Percentiles rank a stretch among this genome's conserved stretches.
phyloP scores from a whole-genome alignment of 2,329 filamentous ascomycete species.

The Sporothrix inflata region DNA sequence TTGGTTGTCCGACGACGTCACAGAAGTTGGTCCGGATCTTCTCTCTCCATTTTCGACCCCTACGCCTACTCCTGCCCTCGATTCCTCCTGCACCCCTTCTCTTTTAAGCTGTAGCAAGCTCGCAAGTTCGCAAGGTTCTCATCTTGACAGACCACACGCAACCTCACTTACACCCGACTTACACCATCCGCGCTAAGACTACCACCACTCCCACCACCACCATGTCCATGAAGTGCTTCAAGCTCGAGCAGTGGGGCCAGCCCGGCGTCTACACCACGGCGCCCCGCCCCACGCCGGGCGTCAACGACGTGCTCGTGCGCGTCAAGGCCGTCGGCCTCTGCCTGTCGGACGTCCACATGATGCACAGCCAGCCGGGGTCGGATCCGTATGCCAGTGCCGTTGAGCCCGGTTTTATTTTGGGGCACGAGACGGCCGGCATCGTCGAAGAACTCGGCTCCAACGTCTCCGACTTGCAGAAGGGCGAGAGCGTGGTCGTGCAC shows the following conservation, averaged over 20 bases:
- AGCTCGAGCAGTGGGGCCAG: slow-evolving; percentile 13
- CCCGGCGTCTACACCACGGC: slow-evolving; percentile 17
- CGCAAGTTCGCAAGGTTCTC: slow-evolving; percentile 13
- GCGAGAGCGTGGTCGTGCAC: slow-evolving; percentile 21
- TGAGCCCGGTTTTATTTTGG: slow-evolving; percentile 9
- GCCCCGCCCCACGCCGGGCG: not conserved
- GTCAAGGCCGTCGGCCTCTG: slow-evolving; percentile 25
- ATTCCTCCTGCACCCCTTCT: not conserved
- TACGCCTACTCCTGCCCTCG: too few relatives aligned
- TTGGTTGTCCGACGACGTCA: slow-evolving; percentile 4
- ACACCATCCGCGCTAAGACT: not conserved
- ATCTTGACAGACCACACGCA: not conserved
- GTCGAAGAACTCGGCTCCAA: slow-evolving; percentile 13
- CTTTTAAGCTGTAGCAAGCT: not conserved
- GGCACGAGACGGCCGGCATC: slow-evolving; percentile 16
- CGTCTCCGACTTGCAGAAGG: slow-evolving; percentile 13
- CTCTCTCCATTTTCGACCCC: not conserved
- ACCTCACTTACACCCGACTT: not conserved
- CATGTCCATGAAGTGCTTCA: slow-evolving; percentile 22
- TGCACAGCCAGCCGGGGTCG: slow-evolving; percentile 17
- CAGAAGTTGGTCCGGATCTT: not conserved
- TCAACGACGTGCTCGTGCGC: slow-evolving; percentile 22
- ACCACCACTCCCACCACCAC: not conserved
- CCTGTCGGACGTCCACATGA: slow-evolving; percentile 21
- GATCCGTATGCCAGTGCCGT: slow-evolving; percentile 9